Percentiles rank a stretch among this genome's conserved stretches.
Conservation (phyloP, 75 land plant species). For the Gnetum montanum region DNA sequence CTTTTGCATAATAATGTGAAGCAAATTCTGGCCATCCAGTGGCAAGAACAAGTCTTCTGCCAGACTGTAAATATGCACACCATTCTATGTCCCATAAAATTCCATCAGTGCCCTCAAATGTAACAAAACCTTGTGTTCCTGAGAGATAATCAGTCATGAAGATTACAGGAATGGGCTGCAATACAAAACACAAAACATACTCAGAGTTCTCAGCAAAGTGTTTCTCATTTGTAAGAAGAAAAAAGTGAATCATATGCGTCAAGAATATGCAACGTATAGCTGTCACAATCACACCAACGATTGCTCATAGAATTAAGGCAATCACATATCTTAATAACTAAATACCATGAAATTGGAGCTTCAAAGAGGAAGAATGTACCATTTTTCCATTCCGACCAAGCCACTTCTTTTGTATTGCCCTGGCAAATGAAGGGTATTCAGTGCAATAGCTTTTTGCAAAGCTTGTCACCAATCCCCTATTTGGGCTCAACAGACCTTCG, state of each 20-base stretch:
- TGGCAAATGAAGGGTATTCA: slow-evolving; percentile 20
- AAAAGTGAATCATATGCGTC: too few species aligned
- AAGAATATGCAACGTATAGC: too few species aligned
- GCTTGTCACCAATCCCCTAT: slow-evolving; percentile 12
- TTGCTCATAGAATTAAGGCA: too few species aligned
- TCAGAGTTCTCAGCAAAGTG: not conserved
- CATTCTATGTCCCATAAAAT: slow-evolving; percentile 11
- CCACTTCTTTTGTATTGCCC: slow-evolving; percentile 17
- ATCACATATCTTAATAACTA: too few species aligned
- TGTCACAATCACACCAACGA: too few species aligned
- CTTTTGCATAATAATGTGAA: slow-evolving; percentile 13
- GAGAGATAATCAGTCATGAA: slow-evolving; percentile 18
- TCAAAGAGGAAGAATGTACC: slow-evolving; percentile 14
- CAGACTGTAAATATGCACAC: slow-evolving; percentile 21
- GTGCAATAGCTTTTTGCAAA: slow-evolving; percentile 11
- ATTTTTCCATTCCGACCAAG: slow-evolving; percentile 20
- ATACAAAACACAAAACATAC: not conserved
- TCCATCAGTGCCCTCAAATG: slow-evolving; percentile 13
- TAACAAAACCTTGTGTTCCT: slow-evolving; percentile 15
- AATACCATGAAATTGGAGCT: too few species aligned
- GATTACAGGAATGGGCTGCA: slow-evolving; percentile 20
- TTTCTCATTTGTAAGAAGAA: too few species aligned
- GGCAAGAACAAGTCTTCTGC: slow-evolving; percentile 19
- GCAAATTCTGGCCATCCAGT: slow-evolving; percentile 22
- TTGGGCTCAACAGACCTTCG: slow-evolving; percentile 19